Base-by-base conservation (phyloP, 495 filamentous ascomycete genomes). In the Clohesyomyces aquaticus region DNA sequence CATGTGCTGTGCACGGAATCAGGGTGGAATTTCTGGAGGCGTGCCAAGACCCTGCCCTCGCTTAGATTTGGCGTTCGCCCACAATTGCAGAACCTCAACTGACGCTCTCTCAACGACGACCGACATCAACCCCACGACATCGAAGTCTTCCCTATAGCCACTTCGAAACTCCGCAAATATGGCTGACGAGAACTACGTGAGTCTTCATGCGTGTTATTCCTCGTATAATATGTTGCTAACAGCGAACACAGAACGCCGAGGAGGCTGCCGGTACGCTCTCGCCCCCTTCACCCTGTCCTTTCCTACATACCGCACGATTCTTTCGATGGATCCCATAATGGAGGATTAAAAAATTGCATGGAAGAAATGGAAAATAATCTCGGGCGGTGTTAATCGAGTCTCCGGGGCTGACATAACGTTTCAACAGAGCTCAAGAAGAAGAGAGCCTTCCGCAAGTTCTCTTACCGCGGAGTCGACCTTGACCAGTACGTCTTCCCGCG, bases 361-460 rank as follows among this genome's bases (percentile, higher is more conserved):
- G 35, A 41, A 41, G 35, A 41, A 41, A 9, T 41, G 35, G 35
- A n/a, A 41, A n/a, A 41, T 41, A 41, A 9, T 41, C 35, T 41
- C n/a, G n/a, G 35, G 27, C 19, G 49, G 48, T 3, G n/a, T n/a
- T n/a, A n/a, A n/a, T n/a, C n/a, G n/a, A n/a, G n/a, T n/a, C n/a
- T n/a, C 51, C 4, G 16, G 8, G 70, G 61, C 51, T 76, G 73
- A 81, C 83, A 77, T 84, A 74, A 65, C 23, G 32, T 66, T 71
- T 1, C 8, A 27, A 66, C 78, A 88, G 86, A 96, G 87, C 84
- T 96, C 82, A 97, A 98, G 91, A 96, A 91, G 87, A 94, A 87
- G 83, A 96, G 93, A 91, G 83, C 91, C 75, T 98, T 98, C 90
- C 90, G 93, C 83, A 98, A 98, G 87, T 98, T 98, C 80, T 94